Percentiles rank a stretch among this genome's conserved stretches.
Evolutionary conservation across 305 asterid genomes (phyloP).

Genomic region (Lippia alba): DNA sequence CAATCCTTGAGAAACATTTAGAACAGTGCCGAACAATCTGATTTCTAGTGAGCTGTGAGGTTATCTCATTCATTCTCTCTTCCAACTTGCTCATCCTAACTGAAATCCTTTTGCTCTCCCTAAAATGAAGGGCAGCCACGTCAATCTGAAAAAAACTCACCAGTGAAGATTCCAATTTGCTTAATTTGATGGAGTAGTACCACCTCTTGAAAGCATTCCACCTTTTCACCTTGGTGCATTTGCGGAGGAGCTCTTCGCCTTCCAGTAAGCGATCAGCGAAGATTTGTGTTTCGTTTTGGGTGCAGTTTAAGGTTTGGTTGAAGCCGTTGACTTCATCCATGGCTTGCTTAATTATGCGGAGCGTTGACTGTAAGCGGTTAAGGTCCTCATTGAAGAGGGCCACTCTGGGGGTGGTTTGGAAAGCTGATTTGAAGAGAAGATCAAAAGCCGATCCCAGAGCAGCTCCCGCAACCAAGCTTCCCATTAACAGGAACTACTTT

Average conservation of each 20-base stretch:
- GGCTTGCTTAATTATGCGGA: constrained; percentile 17
- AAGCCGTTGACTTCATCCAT: constrained; percentile 43
- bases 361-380: constrained; percentile 28
- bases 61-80: constrained; percentile 26
- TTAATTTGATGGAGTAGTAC: constrained; percentile 29
- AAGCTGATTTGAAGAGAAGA: constrained; percentile 21
- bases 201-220: constrained; percentile 11
- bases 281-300: constrained; percentile 19
- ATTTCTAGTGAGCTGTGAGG: not conserved
- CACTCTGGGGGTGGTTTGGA: constrained; percentile 29
- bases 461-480: constrained; percentile 34
- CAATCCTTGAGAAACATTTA: constrained; percentile 19
- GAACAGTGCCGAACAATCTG: not conserved
- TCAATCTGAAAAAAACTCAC: constrained; percentile 26
- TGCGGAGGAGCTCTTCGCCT: constrained; percentile 30
- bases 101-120: constrained; percentile 30
- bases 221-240: constrained; percentile 6
- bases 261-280: constrained; percentile 11
- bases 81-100: not conserved
- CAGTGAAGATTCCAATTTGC: constrained; percentile 25
- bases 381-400: constrained; percentile 36
- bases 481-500: constrained; percentile 24
- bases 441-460: constrained; percentile 48
- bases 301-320: constrained; percentile 19
- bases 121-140: constrained; percentile 18